Evolutionary conservation across 139 green algal genomes (phyloP).

Genomic region (Volvox reticuliferus): DNA sequence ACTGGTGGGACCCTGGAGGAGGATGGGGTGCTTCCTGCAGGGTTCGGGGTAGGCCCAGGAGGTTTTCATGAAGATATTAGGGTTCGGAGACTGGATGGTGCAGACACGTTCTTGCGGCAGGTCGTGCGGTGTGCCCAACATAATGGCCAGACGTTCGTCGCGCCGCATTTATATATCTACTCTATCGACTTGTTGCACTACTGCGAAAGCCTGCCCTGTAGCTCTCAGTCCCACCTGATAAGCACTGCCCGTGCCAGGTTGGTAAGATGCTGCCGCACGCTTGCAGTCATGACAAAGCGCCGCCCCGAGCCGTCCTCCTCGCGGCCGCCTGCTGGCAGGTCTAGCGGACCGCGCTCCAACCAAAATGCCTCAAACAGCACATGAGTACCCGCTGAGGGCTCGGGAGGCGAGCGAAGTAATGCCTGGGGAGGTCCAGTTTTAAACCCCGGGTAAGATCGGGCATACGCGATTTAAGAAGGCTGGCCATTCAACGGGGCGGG

Average conservation of each 20-base stretch:
- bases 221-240: constrained; percentile 60
- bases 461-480: no score
- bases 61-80: no score
- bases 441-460: no score
- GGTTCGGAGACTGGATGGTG: no score
- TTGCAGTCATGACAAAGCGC: constrained; percentile 90
- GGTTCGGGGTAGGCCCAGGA: no score
- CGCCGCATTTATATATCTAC: no score
- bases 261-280: constrained; percentile 84
- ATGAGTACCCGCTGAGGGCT: constrained; percentile 57
- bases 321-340: constrained; percentile 59
- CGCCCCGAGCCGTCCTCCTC: constrained; percentile 68
- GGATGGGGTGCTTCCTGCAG: constrained; percentile 41
- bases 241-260: constrained; percentile 94
- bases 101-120: no score
- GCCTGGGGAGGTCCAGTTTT: constrained; percentile 49
- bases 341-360: constrained; percentile 82
- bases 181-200: no score
- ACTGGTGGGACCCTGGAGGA: constrained; percentile 94
- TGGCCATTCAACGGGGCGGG: no score
- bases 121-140: no score
- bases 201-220: no score
- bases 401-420: constrained; percentile 63
- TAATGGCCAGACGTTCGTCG: no score
- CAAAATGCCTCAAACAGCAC: constrained; percentile 97